Conservation (phyloP, 768 basidiomycete species). For the Agrocybe pediades region DNA sequence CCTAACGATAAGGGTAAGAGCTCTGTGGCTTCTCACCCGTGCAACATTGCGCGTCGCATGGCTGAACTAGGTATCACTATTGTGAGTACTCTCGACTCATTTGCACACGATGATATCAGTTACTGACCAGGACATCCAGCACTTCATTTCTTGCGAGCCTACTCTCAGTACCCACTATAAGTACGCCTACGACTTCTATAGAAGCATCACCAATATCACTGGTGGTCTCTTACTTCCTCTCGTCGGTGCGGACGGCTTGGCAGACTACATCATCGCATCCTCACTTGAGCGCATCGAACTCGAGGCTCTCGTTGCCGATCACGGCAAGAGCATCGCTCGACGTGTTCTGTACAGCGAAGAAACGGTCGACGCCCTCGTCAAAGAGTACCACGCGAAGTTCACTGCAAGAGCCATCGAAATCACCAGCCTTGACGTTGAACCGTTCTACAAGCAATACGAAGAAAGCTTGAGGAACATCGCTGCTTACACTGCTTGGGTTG, state of each 20-base stretch:
- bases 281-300: neutral
- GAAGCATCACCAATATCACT: neutral
- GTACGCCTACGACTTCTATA: neutral
- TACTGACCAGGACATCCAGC: neutral
- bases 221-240: neutral
- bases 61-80: neutral
- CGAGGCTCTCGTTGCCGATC: neutral
- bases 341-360: neutral
- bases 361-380: neutral
- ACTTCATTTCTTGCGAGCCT: neutral
- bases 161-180: neutral
- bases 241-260: neutral
- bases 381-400: neutral
- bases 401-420: neutral
- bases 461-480: neutral
- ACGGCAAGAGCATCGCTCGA: neutral
- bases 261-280: neutral
- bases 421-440: neutral
- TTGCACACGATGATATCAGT: neutral
- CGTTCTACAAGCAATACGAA: neutral
- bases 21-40: neutral
- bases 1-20: slow-evolving; percentile 1
- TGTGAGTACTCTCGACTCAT: neutral
- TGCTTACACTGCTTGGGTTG: neutral
- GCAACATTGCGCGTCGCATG: neutral